Evolutionary conservation across 768 basidiomycete species (phyloP).

Genomic region (Leccinum olivaceopallidum): DNA sequence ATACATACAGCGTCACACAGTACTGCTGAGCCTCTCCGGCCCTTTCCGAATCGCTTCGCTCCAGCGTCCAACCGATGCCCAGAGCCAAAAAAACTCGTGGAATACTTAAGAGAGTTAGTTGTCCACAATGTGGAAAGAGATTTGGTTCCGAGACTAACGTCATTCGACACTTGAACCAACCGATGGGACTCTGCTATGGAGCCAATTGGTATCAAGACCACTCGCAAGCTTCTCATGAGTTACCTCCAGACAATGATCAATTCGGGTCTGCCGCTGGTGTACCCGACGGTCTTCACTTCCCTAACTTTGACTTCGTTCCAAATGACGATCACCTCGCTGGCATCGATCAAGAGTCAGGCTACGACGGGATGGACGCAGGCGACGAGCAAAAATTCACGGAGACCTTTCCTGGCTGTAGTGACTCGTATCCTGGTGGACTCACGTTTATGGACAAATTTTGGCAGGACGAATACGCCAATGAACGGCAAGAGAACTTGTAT

Average conservation of each 20-base stretch:
- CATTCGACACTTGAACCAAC: conserved; percentile 6
- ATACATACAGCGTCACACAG: too few relatives aligned
- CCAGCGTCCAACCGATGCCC: neutral
- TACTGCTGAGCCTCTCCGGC: neutral
- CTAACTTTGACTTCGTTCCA: too few relatives aligned
- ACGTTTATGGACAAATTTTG: too few relatives aligned
- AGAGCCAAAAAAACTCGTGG: neutral
- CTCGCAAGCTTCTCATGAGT: neutral
- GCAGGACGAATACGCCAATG: too few relatives aligned
- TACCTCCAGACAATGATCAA: neutral
- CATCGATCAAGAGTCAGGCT: neutral
- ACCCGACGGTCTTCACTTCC: too few relatives aligned
- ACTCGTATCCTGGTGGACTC: too few relatives aligned
- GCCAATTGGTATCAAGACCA: neutral
- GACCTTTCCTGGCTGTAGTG: too few relatives aligned
- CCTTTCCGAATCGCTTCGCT: neutral
- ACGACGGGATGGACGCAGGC: neutral
- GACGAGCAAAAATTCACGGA: too few relatives aligned
- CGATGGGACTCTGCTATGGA: neutral
- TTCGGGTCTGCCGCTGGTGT: neutral
- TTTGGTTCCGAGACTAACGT: conserved; percentile 9
- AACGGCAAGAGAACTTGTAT: too few relatives aligned
- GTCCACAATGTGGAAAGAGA: neutral
- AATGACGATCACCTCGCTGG: neutral
- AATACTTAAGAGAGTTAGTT: neutral